phyloP scores from a whole-genome alignment of 805 yeast genomes.

The Suhomyces xylopsoci region DNA sequence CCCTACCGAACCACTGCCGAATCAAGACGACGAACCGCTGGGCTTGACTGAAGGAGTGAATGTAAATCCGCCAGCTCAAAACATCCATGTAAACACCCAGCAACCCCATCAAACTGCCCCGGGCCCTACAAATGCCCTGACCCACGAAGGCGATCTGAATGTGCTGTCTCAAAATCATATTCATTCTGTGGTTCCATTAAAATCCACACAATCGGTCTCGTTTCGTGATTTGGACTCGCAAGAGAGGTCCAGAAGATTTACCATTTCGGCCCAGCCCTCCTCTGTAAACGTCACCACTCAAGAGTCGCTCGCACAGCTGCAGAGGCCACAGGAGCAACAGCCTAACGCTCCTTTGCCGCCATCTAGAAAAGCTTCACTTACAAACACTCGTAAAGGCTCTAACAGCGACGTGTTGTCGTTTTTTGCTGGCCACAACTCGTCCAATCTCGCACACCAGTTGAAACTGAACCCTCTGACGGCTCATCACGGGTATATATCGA shows the following conservation, averaged over 20 bases:
- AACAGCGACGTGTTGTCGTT: constrained; percentile 10
- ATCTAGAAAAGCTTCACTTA: constrained; percentile 12
- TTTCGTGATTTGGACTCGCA: constrained; percentile 34
- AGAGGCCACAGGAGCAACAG: background rate
- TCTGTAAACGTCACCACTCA: constrained; percentile 22
- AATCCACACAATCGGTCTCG: constrained; percentile 23
- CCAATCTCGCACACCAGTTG: constrained; percentile 6
- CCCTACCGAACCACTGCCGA: constrained; percentile 1
- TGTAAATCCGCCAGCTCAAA: background rate
- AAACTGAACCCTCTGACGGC: constrained; percentile 1
- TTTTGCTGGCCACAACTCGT: constrained; percentile 2
- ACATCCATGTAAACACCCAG: background rate
- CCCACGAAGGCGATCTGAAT: background rate
- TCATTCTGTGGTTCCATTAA: constrained; percentile 5
- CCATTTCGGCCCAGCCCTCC: constrained; percentile 44
- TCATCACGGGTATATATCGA: constrained; percentile 7
- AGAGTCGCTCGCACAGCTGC: background rate
- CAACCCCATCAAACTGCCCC: background rate
- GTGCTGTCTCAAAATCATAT: background rate
- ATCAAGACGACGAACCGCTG: background rate
- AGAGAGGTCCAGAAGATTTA: constrained; percentile 39
- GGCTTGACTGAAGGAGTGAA: background rate
- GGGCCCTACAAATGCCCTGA: background rate
- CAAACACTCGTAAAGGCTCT: constrained; percentile 4
- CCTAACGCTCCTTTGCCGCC: constrained; percentile 6